A percentile compares a stretch with the other conserved stretches of the same genome.
phyloP scores from a whole-genome alignment of 768 basidiomycete species.

The Lyophyllum semitale region DNA sequence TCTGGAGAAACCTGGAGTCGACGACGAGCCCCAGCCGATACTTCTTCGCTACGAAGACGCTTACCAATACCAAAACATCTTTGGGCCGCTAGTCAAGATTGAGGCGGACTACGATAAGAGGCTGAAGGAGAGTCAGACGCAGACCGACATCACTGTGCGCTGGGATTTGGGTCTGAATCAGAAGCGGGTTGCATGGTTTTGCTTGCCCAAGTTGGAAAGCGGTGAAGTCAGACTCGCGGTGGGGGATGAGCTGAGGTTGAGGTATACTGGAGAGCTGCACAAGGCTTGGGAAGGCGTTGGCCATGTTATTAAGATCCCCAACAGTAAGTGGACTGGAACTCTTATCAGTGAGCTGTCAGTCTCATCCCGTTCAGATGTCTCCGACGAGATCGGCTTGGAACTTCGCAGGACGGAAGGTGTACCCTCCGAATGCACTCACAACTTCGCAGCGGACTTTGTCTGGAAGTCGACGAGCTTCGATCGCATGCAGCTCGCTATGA shows the following conservation, averaged over 20 bases:
- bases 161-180: constrained; percentile 99
- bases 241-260: constrained; percentile 90
- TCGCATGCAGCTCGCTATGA: constrained; percentile 99
- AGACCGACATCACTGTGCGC: constrained; percentile 92
- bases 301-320: constrained; percentile 98
- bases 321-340: constrained; percentile 62
- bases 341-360: background rate
- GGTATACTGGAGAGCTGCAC: constrained; percentile 87
- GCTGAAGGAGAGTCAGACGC: constrained; percentile 97
- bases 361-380: constrained; percentile 66
- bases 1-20: constrained; percentile 94
- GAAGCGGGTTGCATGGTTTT: constrained; percentile 98
- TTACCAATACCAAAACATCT: constrained; percentile 99
- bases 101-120: constrained; percentile 99
- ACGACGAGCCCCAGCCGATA: constrained; percentile 96
- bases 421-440: constrained; percentile 90
- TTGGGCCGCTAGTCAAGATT: constrained; percentile 98
- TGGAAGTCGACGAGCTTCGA: constrained; percentile 99
- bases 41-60: constrained; percentile 94
- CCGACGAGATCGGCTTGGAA: constrained; percentile 96
- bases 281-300: constrained; percentile 98
- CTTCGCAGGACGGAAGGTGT: constrained; percentile 89
- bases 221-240: constrained; percentile 97
- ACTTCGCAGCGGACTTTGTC: constrained; percentile 97
- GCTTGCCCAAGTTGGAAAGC: constrained; percentile 94